Evolutionary conservation across 768 basidiomycete species (phyloP).

Genomic region (Aureoboletus auriporus): DNA sequence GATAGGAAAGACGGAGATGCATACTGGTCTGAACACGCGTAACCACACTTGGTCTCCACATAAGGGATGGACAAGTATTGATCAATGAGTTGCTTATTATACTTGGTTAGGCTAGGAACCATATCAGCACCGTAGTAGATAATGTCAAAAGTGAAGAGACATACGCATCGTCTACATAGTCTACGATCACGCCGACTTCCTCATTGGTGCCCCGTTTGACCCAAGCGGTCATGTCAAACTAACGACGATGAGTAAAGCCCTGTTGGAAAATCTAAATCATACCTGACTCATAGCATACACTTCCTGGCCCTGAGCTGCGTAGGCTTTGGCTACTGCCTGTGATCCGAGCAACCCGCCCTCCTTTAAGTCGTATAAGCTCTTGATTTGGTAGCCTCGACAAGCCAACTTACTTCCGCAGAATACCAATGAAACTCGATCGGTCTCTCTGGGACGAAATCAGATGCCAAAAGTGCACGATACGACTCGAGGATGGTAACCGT

Average conservation of each 20-base stretch:
- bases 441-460: slow-evolving; percentile 38
- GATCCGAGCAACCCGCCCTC: slow-evolving; percentile 86
- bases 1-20: slow-evolving; percentile 24
- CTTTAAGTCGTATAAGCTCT: slow-evolving; percentile 22
- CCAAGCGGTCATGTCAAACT: slow-evolving; percentile 96
- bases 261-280: not conserved
- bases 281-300: slow-evolving; percentile 34
- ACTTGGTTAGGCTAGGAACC: slow-evolving; percentile 61
- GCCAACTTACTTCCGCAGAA: slow-evolving; percentile 35
- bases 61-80: slow-evolving; percentile 82
- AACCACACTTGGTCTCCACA: slow-evolving; percentile 82
- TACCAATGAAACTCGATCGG: slow-evolving; percentile 51
- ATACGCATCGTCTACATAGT: slow-evolving; percentile 68
- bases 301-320: slow-evolving; percentile 36
- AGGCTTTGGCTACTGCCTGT: slow-evolving; percentile 81
- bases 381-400: not conserved
- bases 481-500: slow-evolving; percentile 44
- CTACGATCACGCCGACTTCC: slow-evolving; percentile 81
- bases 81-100: slow-evolving; percentile 73
- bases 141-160: slow-evolving; percentile 26
- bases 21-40: slow-evolving; percentile 93
- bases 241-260: slow-evolving; percentile 29
- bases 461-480: slow-evolving; percentile 38
- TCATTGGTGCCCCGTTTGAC: slow-evolving; percentile 77
- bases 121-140: slow-evolving; percentile 3